Conservation (phyloP, 2,329 filamentous ascomycete genomes). For the Sphaerulina vaccinii region DNA sequence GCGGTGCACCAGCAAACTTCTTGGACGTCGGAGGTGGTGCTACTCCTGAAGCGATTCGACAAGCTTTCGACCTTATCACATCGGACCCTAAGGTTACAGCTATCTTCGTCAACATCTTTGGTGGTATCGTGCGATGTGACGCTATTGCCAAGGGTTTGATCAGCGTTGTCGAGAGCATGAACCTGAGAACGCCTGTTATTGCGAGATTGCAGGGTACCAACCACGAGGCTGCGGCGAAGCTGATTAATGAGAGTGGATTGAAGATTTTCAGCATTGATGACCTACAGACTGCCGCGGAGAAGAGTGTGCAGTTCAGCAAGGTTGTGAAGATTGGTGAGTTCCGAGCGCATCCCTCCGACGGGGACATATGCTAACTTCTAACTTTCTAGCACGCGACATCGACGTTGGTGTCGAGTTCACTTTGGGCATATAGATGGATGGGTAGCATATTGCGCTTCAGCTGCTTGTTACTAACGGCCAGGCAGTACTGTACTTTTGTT, state of each 20-base stretch:
- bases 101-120: slow-evolving; percentile 99
- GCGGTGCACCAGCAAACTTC: slow-evolving; percentile 95
- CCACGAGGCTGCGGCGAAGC: slow-evolving; percentile 87
- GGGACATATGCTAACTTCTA: slow-evolving; percentile 12
- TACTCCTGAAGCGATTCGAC: slow-evolving; percentile 92
- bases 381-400: slow-evolving; percentile 74
- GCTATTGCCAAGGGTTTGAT: slow-evolving; percentile 95
- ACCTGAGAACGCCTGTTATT: slow-evolving; percentile 95
- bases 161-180: slow-evolving; percentile 89
- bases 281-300: slow-evolving; percentile 94
- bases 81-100: slow-evolving; percentile 97
- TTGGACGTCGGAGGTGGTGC: slow-evolving; percentile 97
- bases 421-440: slow-evolving; percentile 73
- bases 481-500: slow-evolving; percentile 12
- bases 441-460: neutral
- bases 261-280: slow-evolving; percentile 99
- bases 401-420: slow-evolving; percentile 96
- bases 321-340: slow-evolving; percentile 93
- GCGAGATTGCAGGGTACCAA: slow-evolving; percentile 97
- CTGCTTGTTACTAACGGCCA: neutral
- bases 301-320: slow-evolving; percentile 98
- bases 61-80: slow-evolving; percentile 98
- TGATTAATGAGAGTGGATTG: slow-evolving; percentile 93
- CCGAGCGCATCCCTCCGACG: slow-evolving; percentile 7
- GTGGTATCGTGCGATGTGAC: slow-evolving; percentile 96